Conservation (phyloP, 352 stramenopile species). For the Phytophthora sansomeana region DNA sequence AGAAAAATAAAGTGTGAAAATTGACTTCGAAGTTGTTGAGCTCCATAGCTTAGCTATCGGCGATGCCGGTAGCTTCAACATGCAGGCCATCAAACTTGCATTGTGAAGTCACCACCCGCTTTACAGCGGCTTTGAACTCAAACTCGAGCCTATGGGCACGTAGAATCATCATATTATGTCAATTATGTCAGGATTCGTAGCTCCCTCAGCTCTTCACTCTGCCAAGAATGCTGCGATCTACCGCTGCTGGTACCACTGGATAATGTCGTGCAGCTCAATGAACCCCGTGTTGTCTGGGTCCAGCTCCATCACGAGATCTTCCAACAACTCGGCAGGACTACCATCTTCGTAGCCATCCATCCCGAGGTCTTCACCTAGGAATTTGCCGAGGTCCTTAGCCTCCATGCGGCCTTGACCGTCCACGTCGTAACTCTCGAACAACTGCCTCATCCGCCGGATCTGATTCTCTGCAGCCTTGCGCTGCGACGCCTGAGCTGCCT, state of each 20-base stretch:
- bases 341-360: conserved; percentile 65
- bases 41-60: neutral
- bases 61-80: too few species aligned
- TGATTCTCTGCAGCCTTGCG: conserved; percentile 72
- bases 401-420: conserved; percentile 85
- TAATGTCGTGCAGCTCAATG: conserved; percentile 83
- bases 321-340: conserved; percentile 50
- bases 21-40: neutral
- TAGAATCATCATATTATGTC: neutral
- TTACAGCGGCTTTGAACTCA: too few species aligned
- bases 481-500: conserved; percentile 63
- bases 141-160: neutral
- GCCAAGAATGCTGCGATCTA: conserved; percentile 21
- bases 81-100: too few species aligned
- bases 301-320: conserved; percentile 75
- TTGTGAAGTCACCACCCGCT: too few species aligned
- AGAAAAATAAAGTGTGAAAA: conserved; percentile 41
- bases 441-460: conserved; percentile 68
- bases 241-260: conserved; percentile 83
- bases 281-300: conserved; percentile 83
- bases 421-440: conserved; percentile 86
- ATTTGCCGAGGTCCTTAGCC: conserved; percentile 71
- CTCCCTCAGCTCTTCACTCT: neutral
- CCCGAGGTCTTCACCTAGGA: conserved; percentile 70
- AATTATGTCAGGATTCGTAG: neutral